Conservation (phyloP, 129 eudicot genomes). For the Flaveria brownii region DNA sequence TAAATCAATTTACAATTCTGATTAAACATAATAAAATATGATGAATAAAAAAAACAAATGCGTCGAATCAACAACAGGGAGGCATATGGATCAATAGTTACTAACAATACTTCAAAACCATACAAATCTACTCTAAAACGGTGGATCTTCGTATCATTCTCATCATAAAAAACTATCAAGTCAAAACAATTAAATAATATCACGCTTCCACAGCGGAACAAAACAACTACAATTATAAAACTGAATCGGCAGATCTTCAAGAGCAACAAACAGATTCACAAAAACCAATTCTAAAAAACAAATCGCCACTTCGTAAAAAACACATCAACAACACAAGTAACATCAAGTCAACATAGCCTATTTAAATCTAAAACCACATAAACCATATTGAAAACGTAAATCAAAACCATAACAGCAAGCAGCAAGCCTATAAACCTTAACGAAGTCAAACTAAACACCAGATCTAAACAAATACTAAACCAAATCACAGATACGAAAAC, state of each 20-base stretch:
- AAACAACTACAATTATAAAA: neutral
- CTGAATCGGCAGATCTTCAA: neutral
- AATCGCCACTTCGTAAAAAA: neutral
- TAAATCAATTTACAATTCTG: neutral
- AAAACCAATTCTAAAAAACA: neutral
- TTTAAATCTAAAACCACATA: neutral
- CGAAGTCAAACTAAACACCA: neutral
- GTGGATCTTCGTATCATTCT: too few relatives aligned
- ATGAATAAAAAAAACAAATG: neutral
- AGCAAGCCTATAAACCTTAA: neutral
- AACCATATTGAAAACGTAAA: neutral
- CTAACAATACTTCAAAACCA: neutral
- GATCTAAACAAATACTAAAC: neutral
- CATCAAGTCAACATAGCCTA: neutral
- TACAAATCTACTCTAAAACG: neutral
- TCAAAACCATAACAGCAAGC: neutral
- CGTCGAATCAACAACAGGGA: neutral
- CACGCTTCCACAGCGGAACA: neutral
- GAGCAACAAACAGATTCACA: neutral
- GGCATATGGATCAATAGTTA: neutral
- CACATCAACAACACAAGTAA: neutral
- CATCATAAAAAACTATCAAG: too few relatives aligned
- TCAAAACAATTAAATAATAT: too few relatives aligned
- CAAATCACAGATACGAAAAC: neutral
- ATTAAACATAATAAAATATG: too few relatives aligned